Base-by-base conservation (phyloP, 768 basidiomycete species). In the Lactifluus echinatus region DNA sequence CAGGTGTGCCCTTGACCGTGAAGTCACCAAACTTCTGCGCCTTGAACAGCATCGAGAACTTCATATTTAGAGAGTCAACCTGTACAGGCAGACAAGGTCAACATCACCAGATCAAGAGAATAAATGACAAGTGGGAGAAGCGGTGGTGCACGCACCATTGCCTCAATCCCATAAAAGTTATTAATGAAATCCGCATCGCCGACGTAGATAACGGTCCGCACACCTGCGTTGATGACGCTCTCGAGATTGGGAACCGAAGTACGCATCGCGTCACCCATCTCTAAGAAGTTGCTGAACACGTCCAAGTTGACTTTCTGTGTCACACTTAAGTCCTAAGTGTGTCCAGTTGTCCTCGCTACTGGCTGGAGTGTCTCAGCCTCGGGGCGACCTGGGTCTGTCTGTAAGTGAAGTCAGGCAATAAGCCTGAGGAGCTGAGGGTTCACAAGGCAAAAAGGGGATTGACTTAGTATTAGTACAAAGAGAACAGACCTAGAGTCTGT, bases 191-290 rank as follows among this genome's bases (percentile, higher is more conserved):
- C 79, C 37, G 79, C 81, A 65, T 82, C 80, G 31, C 81, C 81
- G 55, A 76, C 78, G 60, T 73, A 82, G 14, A 82, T 64, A 44
- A 80, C 65, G 15, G 77, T 79, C 50, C 76, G 63, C 3, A 79
- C 79, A 12, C 82, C 82, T 50, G 80, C 74, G 59, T 82, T 74
- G 62, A 84, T 81, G 12, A 83, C 80, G 7, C 68, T 74, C 66
- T 83, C 80, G 29, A 84, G 68, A 56, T 76, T 59, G 0, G 77
- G 79, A 21, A 75, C 59, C 39, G 71, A 72, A 65, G 70, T 74
- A 57, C 67, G 66, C 81, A 83, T 83, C 80, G 80, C 82, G 63
- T 84, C 83, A 17, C 78, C 79, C 5, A 74, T 78, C 12, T 49
- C 37, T 0, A 75, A 72, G 53, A 81, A 81, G 54, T 79, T 77